Conservation (phyloP, 1,284 basidiomycete species). For the Ustilago nuda region DNA sequence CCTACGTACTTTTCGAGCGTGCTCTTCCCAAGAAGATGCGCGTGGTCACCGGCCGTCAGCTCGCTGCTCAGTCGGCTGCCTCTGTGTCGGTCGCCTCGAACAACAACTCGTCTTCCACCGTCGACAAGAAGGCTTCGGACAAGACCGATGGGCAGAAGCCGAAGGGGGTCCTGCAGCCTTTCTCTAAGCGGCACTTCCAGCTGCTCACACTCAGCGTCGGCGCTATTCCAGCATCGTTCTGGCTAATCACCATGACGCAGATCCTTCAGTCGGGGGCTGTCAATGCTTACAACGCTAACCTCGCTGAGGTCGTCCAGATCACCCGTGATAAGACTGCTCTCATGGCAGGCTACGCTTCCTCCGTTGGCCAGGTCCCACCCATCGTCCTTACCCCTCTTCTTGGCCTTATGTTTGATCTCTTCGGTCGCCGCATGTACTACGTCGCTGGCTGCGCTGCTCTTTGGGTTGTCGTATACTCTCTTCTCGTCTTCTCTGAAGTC, state of each 20-base stretch:
- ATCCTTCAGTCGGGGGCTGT: slow-evolving; percentile 70
- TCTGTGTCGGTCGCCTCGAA: neutral
- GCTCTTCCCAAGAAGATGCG: slow-evolving; percentile 65
- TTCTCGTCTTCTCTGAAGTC: slow-evolving; percentile 70
- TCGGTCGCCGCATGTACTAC: slow-evolving; percentile 56
- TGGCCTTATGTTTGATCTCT: slow-evolving; percentile 60
- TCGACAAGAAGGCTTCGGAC: slow-evolving; percentile 11
- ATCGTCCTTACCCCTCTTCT: slow-evolving; percentile 71
- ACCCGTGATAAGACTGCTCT: slow-evolving; percentile 70
- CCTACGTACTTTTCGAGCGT: slow-evolving; percentile 69
- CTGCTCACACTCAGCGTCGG: slow-evolving; percentile 23
- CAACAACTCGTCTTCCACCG: slow-evolving; percentile 6
- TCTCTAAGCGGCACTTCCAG: slow-evolving; percentile 15
- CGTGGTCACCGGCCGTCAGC: slow-evolving; percentile 55
- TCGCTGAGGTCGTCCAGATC: slow-evolving; percentile 70
- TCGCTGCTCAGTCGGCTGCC: slow-evolving; percentile 17
- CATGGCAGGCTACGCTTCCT: slow-evolving; percentile 71
- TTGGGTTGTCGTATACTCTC: slow-evolving; percentile 70
- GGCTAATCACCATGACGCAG: slow-evolving; percentile 61
- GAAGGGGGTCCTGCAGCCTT: slow-evolving; percentile 12
- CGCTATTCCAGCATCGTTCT: slow-evolving; percentile 62
- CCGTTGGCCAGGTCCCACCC: slow-evolving; percentile 70
- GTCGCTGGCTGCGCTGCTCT: slow-evolving; percentile 65
- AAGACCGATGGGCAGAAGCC: neutral
- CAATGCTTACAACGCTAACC: slow-evolving; percentile 69